A percentile compares a stretch with the other conserved stretches of the same genome.
phyloP scores from a whole-genome alignment of 2,329 filamentous ascomycete species.

The Pyrenophora graminea region DNA sequence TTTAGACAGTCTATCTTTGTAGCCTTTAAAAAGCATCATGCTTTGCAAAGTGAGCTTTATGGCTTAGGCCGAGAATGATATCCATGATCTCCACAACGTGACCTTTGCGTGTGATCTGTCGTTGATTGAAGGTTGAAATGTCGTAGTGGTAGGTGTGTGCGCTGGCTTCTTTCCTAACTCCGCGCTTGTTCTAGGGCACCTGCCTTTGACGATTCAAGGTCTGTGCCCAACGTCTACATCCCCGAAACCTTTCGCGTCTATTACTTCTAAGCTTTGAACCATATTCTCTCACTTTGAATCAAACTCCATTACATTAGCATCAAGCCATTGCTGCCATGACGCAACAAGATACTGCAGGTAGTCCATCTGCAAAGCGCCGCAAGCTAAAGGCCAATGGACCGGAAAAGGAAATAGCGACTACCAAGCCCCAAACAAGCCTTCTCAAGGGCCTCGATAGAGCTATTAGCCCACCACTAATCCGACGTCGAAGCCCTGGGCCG shows the following conservation, averaged over 20 bases:
- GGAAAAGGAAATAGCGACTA: slow-evolving; percentile 3
- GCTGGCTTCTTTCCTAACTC: not conserved
- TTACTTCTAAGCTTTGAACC: not conserved
- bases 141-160: not conserved
- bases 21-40: slow-evolving; percentile 26
- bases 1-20: slow-evolving; percentile 39
- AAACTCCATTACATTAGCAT: not conserved
- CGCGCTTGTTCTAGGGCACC: not conserved
- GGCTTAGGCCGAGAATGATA: slow-evolving; percentile 28
- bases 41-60: slow-evolving; percentile 26
- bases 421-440: not conserved
- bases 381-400: slow-evolving; percentile 21
- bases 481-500: slow-evolving; percentile 13
- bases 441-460: slow-evolving; percentile 22
- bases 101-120: not conserved
- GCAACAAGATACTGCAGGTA: slow-evolving; percentile 4
- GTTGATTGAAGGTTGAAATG: not conserved
- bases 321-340: slow-evolving; percentile 11
- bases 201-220: slow-evolving; percentile 6
- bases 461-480: slow-evolving; percentile 37
- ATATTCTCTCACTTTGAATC: not conserved
- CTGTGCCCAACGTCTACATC: slow-evolving; percentile 4
- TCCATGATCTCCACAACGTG: slow-evolving; percentile 12
- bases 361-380: slow-evolving; percentile 33
- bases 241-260: not conserved